Base-by-base conservation (phyloP, 1,284 basidiomycete species). In the Taiwanofungus camphoratus region DNA sequence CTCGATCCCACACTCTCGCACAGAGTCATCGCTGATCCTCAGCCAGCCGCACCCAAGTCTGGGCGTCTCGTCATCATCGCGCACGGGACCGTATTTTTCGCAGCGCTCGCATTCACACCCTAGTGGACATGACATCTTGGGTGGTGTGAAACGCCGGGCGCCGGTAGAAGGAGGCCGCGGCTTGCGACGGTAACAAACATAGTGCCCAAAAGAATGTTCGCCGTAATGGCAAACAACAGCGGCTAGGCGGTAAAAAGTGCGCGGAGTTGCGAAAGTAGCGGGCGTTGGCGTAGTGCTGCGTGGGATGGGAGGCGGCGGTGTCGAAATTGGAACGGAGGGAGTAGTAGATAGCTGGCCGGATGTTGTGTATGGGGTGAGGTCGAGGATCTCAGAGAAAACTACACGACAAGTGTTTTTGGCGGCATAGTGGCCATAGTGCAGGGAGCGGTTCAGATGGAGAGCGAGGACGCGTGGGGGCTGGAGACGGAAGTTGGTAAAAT, bases 201-300 rank as follows among this genome's bases (percentile, higher is more conserved):
- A 96, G 62, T 96, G 93, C 1, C 93, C 92, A 57, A 87, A 93
- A 5, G 81, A 84, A 57, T 94, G 91, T 46, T 82, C 79, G 15
- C 92, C 92, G 59, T 84, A 92, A 65, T 96, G 92, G 54, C 91
- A 89, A 7, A 96, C 90, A 21, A 89, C 79, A 8, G 87, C 80
- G 2, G 81, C 65, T 21, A 96, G 76, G 27, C 88, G 77, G 62
- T 95, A 96, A 26, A 92, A 67, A 9, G 77, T 80, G 35, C 80
- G 70, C 22, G 71, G 68, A 12, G 67, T 59, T 4, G 71, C 55
- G 50, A 71, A 76, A 24, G 66, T 71, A 21, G 72, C 66, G 11
- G 74, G 77, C 1, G 76, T 79, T 1, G 78, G 81, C 6, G 76
- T 77, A 2, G 67, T 70, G 12, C 69, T 68, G 40, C 73, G 71